Base-by-base conservation (phyloP, 495 filamentous ascomycete genomes). In the Talaromyces borbonicus region DNA sequence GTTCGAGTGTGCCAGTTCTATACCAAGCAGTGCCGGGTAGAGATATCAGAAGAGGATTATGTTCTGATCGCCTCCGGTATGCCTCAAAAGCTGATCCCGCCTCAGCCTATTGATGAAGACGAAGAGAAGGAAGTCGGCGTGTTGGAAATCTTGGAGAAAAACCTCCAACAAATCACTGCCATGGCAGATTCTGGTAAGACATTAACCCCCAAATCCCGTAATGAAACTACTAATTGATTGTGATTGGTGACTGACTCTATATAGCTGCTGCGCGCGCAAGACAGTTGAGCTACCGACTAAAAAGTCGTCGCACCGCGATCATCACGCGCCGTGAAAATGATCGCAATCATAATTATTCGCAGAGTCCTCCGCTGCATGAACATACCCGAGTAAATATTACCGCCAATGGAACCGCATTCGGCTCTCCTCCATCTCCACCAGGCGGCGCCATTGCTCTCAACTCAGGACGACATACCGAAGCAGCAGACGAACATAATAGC, bases 21-120 rank as follows among this genome's bases (percentile, higher is more conserved):
- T 49, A 79, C 86, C 38, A 87, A 87, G 54, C 83, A 87, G 50
- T 77, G 80, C 52, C 75, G 82, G 19, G 84, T 92, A 26, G 86
- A 93, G 61, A 90, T 94, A 49, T 81, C 79, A 27, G 86, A 92
- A 60, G 87, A 90, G 57, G 87, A 94, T 57, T 92, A 80, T 67
- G 72, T 85, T 29, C 64, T 94, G 45, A 86, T 94, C 55, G 72
- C 75, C 19, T 88, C 83, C 12, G 87, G 87, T 23, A 83, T 84
- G 50, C 78, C 87, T 12, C 84, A 92, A 62, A 81, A 87, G 63
- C 79, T 94, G 64, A 85, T 85, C 24, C 83, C 88, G 12, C 84
- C 81, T 11, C 82, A 87, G 54, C 85, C 87, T 0, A 81, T 92
- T 36, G 76, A 80, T 39, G 86, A 93, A 59, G 87, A 94, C 53